These are phyloP conservation scores for Sporothrix pallida DNA, from an alignment of 2,329 filamentous ascomycete genomes.

Conservation along the genomic window DNA sequence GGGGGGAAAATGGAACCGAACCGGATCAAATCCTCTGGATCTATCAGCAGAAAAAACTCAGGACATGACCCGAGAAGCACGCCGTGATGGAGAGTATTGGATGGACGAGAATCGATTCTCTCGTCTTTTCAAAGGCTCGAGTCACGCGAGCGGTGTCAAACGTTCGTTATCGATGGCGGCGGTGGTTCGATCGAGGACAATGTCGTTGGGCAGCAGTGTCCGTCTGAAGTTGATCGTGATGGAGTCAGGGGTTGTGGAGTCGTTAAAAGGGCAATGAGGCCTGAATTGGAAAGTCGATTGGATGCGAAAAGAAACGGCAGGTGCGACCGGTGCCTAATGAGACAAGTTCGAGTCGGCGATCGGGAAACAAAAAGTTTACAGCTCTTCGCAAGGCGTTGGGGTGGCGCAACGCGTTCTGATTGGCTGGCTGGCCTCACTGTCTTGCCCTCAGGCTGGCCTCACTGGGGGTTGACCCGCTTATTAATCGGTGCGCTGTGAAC, in stretches of 20 bases:
- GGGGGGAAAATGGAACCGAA: constrained; percentile 38
- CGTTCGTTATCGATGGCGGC: neutral
- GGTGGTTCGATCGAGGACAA: neutral
- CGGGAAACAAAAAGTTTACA: neutral
- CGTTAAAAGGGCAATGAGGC: neutral
- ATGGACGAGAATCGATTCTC: constrained; percentile 9
- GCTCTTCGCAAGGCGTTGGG: no score
- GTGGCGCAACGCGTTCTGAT: constrained; percentile 12
- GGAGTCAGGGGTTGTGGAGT: neutral
- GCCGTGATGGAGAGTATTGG: constrained; percentile 20
- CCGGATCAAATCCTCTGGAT: constrained; percentile 44
- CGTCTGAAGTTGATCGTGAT: neutral
- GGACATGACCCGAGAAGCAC: constrained; percentile 37
- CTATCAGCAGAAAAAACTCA: constrained; percentile 37
- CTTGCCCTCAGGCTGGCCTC: neutral
- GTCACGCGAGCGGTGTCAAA: constrained; percentile 3
- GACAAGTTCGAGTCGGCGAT: neutral
- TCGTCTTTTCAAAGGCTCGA: neutral
- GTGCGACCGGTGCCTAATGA: constrained; percentile 1
- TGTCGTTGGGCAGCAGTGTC: neutral
- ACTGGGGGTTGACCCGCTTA: neutral
- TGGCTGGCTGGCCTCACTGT: neutral
- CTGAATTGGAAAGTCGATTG: neutral
- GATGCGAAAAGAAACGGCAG: constrained; percentile 7
- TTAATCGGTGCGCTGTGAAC: constrained; percentile 25